These are phyloP conservation scores for Luffa acutangula DNA, from an alignment of 306 rosid genomes.

Conservation along the genomic window DNA sequence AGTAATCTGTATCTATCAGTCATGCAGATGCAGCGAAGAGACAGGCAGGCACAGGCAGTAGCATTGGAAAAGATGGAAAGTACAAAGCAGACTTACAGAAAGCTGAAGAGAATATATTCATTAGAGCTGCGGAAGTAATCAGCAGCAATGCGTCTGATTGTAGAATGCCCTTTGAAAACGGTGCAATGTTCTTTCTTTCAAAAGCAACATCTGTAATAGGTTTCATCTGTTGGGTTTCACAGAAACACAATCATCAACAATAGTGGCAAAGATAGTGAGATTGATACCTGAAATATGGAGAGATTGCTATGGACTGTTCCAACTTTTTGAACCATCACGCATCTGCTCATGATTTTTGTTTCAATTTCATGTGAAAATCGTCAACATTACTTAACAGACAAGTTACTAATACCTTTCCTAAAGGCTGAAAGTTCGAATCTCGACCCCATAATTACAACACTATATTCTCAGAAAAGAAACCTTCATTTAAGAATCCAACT, in stretches of 20 bases:
- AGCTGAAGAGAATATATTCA: conserved; percentile 10
- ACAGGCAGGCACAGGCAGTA: neutral
- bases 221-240: neutral
- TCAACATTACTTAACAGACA: neutral
- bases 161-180: neutral
- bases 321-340: neutral
- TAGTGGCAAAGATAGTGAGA: neutral
- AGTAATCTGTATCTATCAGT: neutral
- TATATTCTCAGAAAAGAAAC: neutral
- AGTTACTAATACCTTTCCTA: neutral
- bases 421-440: neutral
- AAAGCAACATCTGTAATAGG: neutral
- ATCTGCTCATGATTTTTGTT: neutral
- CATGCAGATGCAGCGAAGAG: neutral
- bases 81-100: neutral
- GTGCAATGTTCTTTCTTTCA: neutral
- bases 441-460: neutral
- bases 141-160: neutral
- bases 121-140: neutral
- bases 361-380: neutral
- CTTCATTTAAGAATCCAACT: neutral
- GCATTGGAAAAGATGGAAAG: conserved; percentile 11
- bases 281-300: neutral
- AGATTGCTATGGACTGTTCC: neutral
- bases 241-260: neutral